Evolutionary conservation across 2,329 filamentous ascomycete species (phyloP), one percentile per base, ranked within the genome.

Genomic region (Corynespora cassiicola): DNA sequence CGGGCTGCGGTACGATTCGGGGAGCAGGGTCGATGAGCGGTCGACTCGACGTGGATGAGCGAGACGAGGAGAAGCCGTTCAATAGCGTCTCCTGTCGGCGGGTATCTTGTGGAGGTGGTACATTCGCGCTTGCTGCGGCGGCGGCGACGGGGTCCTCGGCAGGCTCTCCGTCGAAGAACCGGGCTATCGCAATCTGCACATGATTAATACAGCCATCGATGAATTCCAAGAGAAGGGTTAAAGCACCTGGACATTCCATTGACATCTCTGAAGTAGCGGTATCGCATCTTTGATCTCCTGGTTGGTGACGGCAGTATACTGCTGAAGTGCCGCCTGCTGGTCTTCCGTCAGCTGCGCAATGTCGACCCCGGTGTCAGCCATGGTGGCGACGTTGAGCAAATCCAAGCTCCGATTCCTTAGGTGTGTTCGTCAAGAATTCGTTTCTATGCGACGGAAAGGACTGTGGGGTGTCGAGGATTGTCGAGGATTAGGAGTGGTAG

Each of bases 121-220:
- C 61, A n/a, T 78, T 72, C 44, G 85, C 77, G 6, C 80, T 77
- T 31, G 85, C 79, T 33, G 85, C 78, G 41, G 88, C 88, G 72
- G 94, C 89, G 41, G 87, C 86, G 12, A 92, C 75, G 9, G 83
- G 86, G 65, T 69, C 65, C 41, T 95, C 89, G 31, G 90, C 81
- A 3, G 86, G 86, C 72, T 97, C 94, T 54, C 94, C 94, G 61
- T 99, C 94, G 66, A 96, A 99, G 80, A 97, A 97, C 64, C 95
- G 95, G 51, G 94, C 84, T 50, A 99, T 92, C 41, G 94, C 92
- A 58, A 97, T 96, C 86, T 96, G 63, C 20, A 17, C 25, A 38
- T 27, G 39, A 66, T 42, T 57, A 51, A 39, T 12, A 15, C 38
- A 36, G 12, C n/a, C 14, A 9, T n/a, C 8, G 1, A 17, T 37